Percentiles rank a stretch among this genome's conserved stretches.
phyloP scores from a whole-genome alignment of 1,284 basidiomycete species.

The Tilletia setariae region DNA sequence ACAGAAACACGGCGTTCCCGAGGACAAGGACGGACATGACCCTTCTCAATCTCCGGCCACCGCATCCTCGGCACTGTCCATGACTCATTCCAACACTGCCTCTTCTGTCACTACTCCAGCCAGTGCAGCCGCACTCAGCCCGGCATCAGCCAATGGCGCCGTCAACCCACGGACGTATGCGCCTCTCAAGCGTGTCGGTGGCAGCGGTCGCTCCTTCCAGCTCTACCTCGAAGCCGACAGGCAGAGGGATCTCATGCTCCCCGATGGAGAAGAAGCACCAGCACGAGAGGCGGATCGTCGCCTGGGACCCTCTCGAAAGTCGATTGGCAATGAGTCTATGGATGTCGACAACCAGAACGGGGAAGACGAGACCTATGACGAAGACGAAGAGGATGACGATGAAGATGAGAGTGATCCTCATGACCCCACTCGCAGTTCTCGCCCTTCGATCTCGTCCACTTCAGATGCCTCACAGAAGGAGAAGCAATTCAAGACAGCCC shows the following conservation, averaged over 20 bases:
- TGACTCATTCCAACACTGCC: neutral
- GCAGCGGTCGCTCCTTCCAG: conserved; percentile 20
- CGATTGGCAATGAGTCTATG: too few species aligned
- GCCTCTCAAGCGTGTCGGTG: neutral
- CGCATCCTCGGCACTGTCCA: neutral
- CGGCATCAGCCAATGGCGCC: neutral
- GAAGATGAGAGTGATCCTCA: neutral
- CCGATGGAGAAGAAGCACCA: neutral
- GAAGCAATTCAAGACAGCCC: neutral
- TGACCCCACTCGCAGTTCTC: neutral
- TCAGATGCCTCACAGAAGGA: neutral
- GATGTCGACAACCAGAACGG: neutral
- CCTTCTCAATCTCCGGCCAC: conserved; percentile 1
- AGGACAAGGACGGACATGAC: neutral
- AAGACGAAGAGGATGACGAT: neutral
- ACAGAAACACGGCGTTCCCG: neutral
- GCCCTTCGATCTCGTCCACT: neutral
- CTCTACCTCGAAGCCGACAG: conserved; percentile 25
- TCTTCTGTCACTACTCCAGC: neutral
- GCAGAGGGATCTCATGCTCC: conserved; percentile 23
- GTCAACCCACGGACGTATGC: neutral
- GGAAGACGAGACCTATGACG: neutral
- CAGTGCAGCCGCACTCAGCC: neutral
- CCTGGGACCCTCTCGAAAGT: too few species aligned
- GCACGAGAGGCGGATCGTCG: neutral